Percentiles rank a stretch among this genome's conserved stretches.
Conservation (phyloP, 1,284 basidiomycete genomes). For the Waitea zeae region DNA sequence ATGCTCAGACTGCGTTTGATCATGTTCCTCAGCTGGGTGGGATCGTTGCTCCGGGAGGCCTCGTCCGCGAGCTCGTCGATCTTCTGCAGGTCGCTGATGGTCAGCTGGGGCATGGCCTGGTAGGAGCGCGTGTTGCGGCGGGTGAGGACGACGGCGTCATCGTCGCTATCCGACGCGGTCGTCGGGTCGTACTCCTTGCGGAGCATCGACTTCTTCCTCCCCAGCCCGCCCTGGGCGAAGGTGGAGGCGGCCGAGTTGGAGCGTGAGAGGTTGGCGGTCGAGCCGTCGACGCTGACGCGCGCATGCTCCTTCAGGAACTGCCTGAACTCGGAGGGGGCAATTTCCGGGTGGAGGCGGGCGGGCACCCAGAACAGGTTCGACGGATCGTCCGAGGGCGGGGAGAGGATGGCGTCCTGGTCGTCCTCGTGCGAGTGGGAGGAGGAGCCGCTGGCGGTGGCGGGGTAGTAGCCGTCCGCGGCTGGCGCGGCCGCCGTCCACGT, state of each 20-base stretch:
- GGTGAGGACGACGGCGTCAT: conserved; percentile 43
- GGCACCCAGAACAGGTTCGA: conserved; percentile 96
- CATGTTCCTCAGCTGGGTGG: conserved; percentile 65
- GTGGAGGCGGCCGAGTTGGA: conserved; percentile 19
- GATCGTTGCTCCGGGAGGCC: conserved; percentile 70
- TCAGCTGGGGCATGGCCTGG: conserved; percentile 56
- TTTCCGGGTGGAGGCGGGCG: conserved; percentile 89
- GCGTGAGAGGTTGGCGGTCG: conserved; percentile 16
- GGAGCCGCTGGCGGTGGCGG: conserved; percentile 27
- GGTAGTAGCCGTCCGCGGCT: conserved; percentile 18
- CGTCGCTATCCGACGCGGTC: conserved; percentile 58
- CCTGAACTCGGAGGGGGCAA: conserved; percentile 91
- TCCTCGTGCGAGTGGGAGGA: conserved; percentile 29
- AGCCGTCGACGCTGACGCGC: conserved; percentile 33
- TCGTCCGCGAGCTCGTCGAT: conserved; percentile 87
- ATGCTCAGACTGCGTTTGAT: conserved; percentile 80
- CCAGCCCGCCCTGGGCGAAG: conserved; percentile 38
- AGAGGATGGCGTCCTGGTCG: conserved; percentile 19
- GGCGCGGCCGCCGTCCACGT: conserved; percentile 28
- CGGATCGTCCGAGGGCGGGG: conserved; percentile 34
- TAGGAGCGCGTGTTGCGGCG: conserved; percentile 47
- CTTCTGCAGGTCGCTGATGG: conserved; percentile 83
- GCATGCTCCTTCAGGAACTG: conserved; percentile 92
- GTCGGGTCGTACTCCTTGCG: conserved; percentile 74
- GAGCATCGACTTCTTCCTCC: conserved; percentile 78